These are phyloP conservation scores for Bryoerythrophyllum caledonicum DNA, from an alignment of 225 moss, liverwort and hornwort genomes.

Conservation along the genomic window DNA sequence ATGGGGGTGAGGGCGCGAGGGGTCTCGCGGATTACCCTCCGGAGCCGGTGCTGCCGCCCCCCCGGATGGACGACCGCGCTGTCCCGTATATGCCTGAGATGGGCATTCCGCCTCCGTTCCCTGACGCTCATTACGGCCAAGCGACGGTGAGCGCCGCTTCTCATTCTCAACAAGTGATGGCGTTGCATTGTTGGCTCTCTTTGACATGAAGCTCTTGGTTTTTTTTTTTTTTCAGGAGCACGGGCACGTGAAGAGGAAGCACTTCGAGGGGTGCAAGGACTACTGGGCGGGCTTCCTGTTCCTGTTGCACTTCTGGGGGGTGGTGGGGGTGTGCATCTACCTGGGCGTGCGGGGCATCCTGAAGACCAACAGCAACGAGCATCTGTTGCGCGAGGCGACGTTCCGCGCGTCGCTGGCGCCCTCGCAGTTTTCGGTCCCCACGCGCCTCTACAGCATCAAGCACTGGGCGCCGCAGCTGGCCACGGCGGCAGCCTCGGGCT, in stretches of 20 bases:
- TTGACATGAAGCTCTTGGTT: not conserved
- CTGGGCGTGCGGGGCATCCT: slow-evolving; percentile 49
- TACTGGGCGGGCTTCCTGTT: slow-evolving; percentile 64
- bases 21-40: slow-evolving; percentile 14
- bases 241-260: slow-evolving; percentile 41
- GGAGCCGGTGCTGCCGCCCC: not conserved
- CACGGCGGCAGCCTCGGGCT: slow-evolving; percentile 51
- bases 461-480: slow-evolving; percentile 68
- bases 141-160: slow-evolving; percentile 27
- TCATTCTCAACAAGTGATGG: not conserved
- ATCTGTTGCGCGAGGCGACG: not conserved
- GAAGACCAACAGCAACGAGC: slow-evolving; percentile 34
- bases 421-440: not conserved
- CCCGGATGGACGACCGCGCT: not conserved
- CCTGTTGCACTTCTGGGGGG: slow-evolving; percentile 52
- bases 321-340: slow-evolving; percentile 48
- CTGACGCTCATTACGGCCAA: slow-evolving; percentile 28
- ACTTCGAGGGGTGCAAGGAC: slow-evolving; percentile 51
- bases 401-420: too few species aligned
- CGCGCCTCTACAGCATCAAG: slow-evolving; percentile 38
- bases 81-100: slow-evolving; percentile 23
- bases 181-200: not conserved
- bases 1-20: not conserved
- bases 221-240: slow-evolving; percentile 25
- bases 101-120: slow-evolving; percentile 32